phyloP scores from a whole-genome alignment of 768 basidiomycete genomes.

The Bullera alba region DNA sequence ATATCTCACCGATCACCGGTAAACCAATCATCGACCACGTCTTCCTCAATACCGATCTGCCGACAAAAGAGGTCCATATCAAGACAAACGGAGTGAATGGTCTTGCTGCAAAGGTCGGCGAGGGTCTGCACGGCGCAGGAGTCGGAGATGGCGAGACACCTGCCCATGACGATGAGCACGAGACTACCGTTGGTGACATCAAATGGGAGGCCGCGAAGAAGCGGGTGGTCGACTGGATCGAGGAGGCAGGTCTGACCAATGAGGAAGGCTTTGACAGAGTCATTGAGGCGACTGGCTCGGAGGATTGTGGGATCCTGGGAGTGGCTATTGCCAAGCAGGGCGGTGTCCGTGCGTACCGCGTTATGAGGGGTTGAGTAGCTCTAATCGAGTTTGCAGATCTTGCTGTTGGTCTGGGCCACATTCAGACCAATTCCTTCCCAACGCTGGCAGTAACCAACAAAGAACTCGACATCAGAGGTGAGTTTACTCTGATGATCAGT shows the following conservation, averaged over 20 bases:
- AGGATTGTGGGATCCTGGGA: slow-evolving; percentile 33
- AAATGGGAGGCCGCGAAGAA: slow-evolving; percentile 33
- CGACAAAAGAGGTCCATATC: slow-evolving; percentile 7
- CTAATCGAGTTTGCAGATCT: slow-evolving; percentile 15
- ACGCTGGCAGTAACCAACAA: slow-evolving; percentile 40
- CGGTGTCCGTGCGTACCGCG: slow-evolving; percentile 24
- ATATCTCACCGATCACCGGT: slow-evolving; percentile 37
- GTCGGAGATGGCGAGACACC: slow-evolving; percentile 23
- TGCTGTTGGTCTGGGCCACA: slow-evolving; percentile 33
- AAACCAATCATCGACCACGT: slow-evolving; percentile 42
- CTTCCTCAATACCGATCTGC: slow-evolving; percentile 27
- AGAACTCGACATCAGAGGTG: slow-evolving; percentile 36
- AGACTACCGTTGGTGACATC: slow-evolving; percentile 21
- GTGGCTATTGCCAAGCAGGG: slow-evolving; percentile 40
- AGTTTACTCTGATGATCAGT: slow-evolving; percentile 1
- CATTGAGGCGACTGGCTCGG: slow-evolving; percentile 34
- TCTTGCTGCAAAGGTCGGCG: slow-evolving; percentile 9
- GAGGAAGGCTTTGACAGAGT: slow-evolving; percentile 41
- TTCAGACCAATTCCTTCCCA: slow-evolving; percentile 32
- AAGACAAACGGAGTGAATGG: slow-evolving; percentile 3
- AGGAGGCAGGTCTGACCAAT: slow-evolving; percentile 22
- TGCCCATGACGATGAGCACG: slow-evolving; percentile 11
- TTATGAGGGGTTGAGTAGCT: too few relatives aligned
- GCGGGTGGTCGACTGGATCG: slow-evolving; percentile 17
- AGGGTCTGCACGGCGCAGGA: slow-evolving; percentile 17